Evolutionary conservation across 1,139 yeast genomes (phyloP).

Genomic region (Nadsonia starkeyi-henricii): DNA sequence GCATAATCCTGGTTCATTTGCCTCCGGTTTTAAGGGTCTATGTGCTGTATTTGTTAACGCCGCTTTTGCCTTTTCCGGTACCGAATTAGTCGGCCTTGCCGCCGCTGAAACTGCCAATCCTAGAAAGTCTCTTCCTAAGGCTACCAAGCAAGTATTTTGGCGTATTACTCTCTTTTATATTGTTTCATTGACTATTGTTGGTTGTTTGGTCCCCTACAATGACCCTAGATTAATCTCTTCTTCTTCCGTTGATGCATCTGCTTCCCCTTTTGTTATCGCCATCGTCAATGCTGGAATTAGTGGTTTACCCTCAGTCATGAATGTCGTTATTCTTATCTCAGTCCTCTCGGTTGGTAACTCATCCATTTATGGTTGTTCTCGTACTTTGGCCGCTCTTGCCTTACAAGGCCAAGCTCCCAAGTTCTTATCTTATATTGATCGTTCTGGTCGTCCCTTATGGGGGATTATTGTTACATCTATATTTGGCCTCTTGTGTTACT

Average conservation of each 20-base stretch:
- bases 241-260: conserved; percentile 27
- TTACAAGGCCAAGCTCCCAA: no score
- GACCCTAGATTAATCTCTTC: conserved; percentile 28
- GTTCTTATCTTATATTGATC: conserved; percentile 57
- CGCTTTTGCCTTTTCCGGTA: conserved; percentile 32
- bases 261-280: conserved; percentile 62
- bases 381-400: conserved; percentile 48
- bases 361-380: conserved; percentile 40
- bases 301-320: conserved; percentile 52
- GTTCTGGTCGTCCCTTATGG: conserved; percentile 57
- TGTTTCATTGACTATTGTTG: conserved; percentile 55
- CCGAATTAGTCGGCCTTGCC: conserved; percentile 66
- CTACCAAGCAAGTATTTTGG: conserved; percentile 58
- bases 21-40: conserved; percentile 16
- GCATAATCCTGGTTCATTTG: conserved; percentile 38
- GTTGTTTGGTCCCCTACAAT: conserved; percentile 59
- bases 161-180: conserved; percentile 64
- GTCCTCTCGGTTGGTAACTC: conserved; percentile 57
- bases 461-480: conserved; percentile 45
- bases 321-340: conserved; percentile 50
- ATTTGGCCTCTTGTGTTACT: conserved; percentile 57
- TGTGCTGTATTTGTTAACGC: conserved; percentile 46
- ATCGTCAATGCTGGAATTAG: conserved; percentile 42
- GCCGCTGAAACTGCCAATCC: conserved; percentile 23
- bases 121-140: conserved; percentile 60